Conservation (phyloP, 2,329 filamentous ascomycete genomes). For the Trematosphaeria pertusa region DNA sequence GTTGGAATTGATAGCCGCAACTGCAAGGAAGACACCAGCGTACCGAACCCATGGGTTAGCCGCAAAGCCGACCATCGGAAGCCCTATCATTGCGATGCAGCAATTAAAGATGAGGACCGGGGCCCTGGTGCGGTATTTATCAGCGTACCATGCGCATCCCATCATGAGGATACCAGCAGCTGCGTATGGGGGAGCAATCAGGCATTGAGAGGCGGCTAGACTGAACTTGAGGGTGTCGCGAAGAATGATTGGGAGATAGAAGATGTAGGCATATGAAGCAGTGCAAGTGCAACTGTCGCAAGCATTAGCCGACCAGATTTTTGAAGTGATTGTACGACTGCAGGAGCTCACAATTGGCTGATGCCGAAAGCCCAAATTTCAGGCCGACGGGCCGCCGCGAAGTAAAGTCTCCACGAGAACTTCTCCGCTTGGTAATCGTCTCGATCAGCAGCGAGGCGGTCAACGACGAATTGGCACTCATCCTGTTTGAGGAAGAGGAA, state of each 20-base stretch:
- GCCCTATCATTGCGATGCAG: conserved; percentile 20
- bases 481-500: conserved; percentile 29
- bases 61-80: conserved; percentile 26
- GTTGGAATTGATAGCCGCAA: conserved; percentile 39
- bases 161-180: conserved; percentile 43
- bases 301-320: no score
- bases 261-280: conserved; percentile 31
- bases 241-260: conserved; percentile 32
- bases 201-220: conserved; percentile 33
- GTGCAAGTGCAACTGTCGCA: no score
- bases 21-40: conserved; percentile 43
- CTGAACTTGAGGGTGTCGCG: conserved; percentile 32
- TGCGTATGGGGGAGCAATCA: conserved; percentile 48
- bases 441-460: conserved; percentile 32
- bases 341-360: conserved; percentile 30
- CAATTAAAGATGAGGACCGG: conserved; percentile 34
- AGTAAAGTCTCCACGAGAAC: conserved; percentile 24
- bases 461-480: conserved; percentile 35
- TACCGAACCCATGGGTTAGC: conserved; percentile 36
- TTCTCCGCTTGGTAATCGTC: conserved; percentile 26
- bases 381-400: conserved; percentile 14
- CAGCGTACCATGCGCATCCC: conserved; percentile 42
- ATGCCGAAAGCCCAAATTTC: no score
- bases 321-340: no score
- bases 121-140: conserved; percentile 37